Conservation (phyloP, 208 protist genomes). For the Acanthamoeba culbertsoni region DNA sequence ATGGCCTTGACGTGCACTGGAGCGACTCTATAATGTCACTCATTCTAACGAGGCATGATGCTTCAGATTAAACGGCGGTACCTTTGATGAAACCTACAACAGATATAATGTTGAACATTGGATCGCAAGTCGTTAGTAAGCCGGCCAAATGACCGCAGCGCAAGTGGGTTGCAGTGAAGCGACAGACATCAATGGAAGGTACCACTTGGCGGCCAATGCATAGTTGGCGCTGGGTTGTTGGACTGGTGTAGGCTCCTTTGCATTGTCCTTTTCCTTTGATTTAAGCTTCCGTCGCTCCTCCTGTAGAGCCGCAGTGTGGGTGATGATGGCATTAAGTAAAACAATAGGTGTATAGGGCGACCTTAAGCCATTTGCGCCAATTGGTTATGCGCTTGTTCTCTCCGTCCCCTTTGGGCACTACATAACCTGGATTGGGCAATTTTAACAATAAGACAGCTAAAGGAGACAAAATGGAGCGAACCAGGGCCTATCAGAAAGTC, state of each 20-base stretch:
- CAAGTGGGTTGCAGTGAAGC: not conserved
- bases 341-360: not conserved
- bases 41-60: too few relatives aligned
- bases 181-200: not conserved
- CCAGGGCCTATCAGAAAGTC: conserved; percentile 37
- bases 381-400: conserved; percentile 30
- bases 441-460: not conserved
- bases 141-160: too few relatives aligned
- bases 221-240: not conserved
- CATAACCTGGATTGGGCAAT: not conserved
- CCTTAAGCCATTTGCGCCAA: conserved; percentile 42
- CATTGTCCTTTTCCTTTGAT: not conserved
- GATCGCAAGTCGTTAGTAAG: too few relatives aligned
- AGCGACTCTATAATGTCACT: too few relatives aligned
- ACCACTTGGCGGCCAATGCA: not conserved
- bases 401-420: not conserved
- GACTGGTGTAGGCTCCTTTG: not conserved
- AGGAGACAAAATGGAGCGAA: not conserved
- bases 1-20: conserved; percentile 10
- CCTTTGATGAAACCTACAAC: not conserved
- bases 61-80: not conserved
- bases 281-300: conserved; percentile 13
- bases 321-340: not conserved
- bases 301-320: not conserved
- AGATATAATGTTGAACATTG: not conserved